Percentiles rank a stretch among this genome's conserved stretches.
Evolutionary conservation across 495 filamentous ascomycete genomes (phyloP).

Genomic region (Podospora sp.): DNA sequence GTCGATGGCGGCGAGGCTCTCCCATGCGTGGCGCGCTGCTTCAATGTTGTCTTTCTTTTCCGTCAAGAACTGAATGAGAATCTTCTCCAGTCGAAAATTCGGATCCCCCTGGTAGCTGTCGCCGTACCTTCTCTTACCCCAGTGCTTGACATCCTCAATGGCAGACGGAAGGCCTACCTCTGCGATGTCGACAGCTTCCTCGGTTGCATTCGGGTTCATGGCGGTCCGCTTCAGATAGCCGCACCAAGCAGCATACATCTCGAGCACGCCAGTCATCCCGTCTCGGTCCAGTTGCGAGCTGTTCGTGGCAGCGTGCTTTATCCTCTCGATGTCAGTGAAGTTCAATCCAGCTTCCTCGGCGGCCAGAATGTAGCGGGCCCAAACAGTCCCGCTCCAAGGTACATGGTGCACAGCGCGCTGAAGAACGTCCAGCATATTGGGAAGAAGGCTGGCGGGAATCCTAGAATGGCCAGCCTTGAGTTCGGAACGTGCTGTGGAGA

Average conservation of each 20-base stretch:
- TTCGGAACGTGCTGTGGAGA: constrained; percentile 49
- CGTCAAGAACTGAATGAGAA: constrained; percentile 86
- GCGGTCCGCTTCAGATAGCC: constrained; percentile 83
- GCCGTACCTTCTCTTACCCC: constrained; percentile 75
- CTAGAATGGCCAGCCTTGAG: constrained; percentile 38
- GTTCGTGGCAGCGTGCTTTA: constrained; percentile 90
- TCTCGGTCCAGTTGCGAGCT: constrained; percentile 69
- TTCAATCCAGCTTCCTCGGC: constrained; percentile 73
- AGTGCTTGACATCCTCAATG: constrained; percentile 76
- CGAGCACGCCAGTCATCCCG: constrained; percentile 82
- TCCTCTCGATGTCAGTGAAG: constrained; percentile 78
- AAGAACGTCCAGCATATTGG: constrained; percentile 48
- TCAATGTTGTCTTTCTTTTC: constrained; percentile 68
- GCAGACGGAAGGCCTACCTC: constrained; percentile 86
- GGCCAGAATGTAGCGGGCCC: constrained; percentile 84
- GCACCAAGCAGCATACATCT: constrained; percentile 91
- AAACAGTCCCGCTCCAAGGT: constrained; percentile 87
- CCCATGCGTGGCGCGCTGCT: constrained; percentile 71
- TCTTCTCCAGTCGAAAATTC: constrained; percentile 81
- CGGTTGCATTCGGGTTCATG: constrained; percentile 72
- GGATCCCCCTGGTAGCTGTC: constrained; percentile 79
- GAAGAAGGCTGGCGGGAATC: constrained; percentile 39
- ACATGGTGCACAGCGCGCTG: constrained; percentile 83
- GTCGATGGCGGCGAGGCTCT: constrained; percentile 58
- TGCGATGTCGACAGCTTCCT: constrained; percentile 87